Base-by-base conservation (phyloP, 805 yeast species). In the Candida ponderosae region DNA sequence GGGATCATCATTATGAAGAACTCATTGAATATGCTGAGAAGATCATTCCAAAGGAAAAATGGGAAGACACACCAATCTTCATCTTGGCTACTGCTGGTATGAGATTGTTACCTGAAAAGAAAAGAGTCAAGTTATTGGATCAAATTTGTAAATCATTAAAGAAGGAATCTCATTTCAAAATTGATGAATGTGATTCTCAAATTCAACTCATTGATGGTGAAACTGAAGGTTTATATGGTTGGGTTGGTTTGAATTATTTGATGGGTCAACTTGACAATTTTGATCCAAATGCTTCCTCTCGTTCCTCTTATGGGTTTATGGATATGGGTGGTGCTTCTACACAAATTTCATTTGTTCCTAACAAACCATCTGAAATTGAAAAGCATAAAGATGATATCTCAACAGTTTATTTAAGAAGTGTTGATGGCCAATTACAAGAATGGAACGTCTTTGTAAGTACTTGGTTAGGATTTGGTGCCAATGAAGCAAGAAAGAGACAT, bases 281-380 rank as follows among this genome's bases (percentile, higher is more conserved):
- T 47, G 67, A 68, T 28, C 46, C 61, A 4, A 51, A 45, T 4
- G 41, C 41, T 11, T 38, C 44, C 2, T 56, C 54, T 10, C 82
- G 73, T 48, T 59, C 60, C n/a, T 78, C 95, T 0, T 80, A 73
- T 45, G 98, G 98, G 5, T 90, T 93, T 50, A 82, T 93, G 90
- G 98, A 93, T 58, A 93, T 93, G 98, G 98, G 98, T 14, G 98
- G 98, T 13, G 98, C 98, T 0, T 87, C 96, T 2, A 87, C 96
- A 0, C 98, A 93, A 54, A 75, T 93, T 18, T 95, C 97, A 8
- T 93, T 89, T 68, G 88, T 84, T 8, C 97, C 97, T 0, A 71
- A 78, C 4, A 68, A 71, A 30, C 44, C 51, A 4, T 65, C 70
- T n/a, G 88, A 86, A 42, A 59, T 81, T 7, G 60, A 56, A 19